Base-by-base conservation (phyloP, 2,329 filamentous ascomycete genomes). In the Phialophora expanda region DNA sequence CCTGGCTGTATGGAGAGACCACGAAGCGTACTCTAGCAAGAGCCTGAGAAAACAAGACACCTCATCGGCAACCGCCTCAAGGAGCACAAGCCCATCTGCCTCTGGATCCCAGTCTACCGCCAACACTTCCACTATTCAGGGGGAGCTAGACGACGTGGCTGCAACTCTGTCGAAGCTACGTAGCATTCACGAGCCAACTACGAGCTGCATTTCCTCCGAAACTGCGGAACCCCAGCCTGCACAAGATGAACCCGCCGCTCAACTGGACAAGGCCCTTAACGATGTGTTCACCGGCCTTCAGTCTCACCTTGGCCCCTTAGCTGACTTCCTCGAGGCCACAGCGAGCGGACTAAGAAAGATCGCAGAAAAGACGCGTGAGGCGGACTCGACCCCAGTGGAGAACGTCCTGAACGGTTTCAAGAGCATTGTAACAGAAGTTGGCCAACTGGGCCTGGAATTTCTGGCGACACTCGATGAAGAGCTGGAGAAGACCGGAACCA, bases 371-470 rank as follows among this genome's bases (percentile, higher is more conserved):
- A 76, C 74, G n/a, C 73, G 76, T 26, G 73, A 77, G 28, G 72
- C 74, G 7, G 78, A 80, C 34, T 66, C 76, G 20, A 75, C 75
- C 51, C 72, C 76, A 12, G 73, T 78, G 24, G 76, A 79, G 50
- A 74, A 76, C 64, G 70, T 79, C 14, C 73, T 79, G 7, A 73
- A 76, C 38, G 74, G 76, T 28, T 72, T 83, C 41, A 78, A 76
- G 57, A 74, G 69, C 60, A 76, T 83, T 69, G 76, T 79, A 3
- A 71, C 73, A n/a, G 79, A 80, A 55, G 69, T 82, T 53, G 77
- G 78, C 54, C 72, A 66, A 53, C 54, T 71, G 46, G 70, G 70
- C 22, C 48, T 66, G 3, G 67, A 69, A 12, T 54, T 70, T 24
- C 58, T 69, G n/a, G 38, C 56, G 1, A 56, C 67, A n/a, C 22